Evolutionary conservation across 495 filamentous ascomycete species (phyloP), one percentile per base, ranked within the genome.

Genomic region (Xylaria flabelliformis): DNA sequence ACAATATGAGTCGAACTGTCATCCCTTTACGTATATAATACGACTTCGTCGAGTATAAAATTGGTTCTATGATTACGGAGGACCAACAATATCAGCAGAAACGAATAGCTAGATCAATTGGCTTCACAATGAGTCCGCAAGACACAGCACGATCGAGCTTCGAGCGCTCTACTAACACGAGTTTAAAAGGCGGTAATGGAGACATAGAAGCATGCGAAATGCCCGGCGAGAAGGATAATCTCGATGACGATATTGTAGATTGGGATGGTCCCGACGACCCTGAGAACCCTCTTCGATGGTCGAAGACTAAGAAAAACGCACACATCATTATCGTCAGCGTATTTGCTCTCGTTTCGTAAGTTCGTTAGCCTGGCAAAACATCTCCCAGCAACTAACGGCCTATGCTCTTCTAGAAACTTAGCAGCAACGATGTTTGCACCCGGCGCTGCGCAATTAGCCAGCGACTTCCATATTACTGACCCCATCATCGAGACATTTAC

Each of bases 401-500:
- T 3, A 19, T 56, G 32, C n/a, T 29, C 50, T n/a, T 80, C 77
- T 3, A 69, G 74, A 24, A 74, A 75, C 41, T n/a, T 75, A 6
- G 74, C 72, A 21, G 53, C 72, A 3, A 69, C 72, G 2, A 71
- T 75, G 69, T 74, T 75, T 53, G 72, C 74, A 84, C 36, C 85
- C 83, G 13, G 76, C 82, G 69, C 72, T 78, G n/a, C 75, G n/a
- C 61, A 75, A 17, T 71, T 83, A 10, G 65, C 79, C 58, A 44
- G 46, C 1, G 82, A 84, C 13, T 85, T 85, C 63, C 59, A 71
- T 12, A 58, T 74, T 29, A 75, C 64, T 9, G 75, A 79, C 67
- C 48, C 50, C 3, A 84, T 84, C 8, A 65, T 90, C 9, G 76
- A 83, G 1, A 78, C 86, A 0, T 84, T 90, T 64, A 83, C 81